These are phyloP conservation scores for Boletus smithii DNA, from an alignment of 1,284 basidiomycete genomes.

Conservation along the genomic window DNA sequence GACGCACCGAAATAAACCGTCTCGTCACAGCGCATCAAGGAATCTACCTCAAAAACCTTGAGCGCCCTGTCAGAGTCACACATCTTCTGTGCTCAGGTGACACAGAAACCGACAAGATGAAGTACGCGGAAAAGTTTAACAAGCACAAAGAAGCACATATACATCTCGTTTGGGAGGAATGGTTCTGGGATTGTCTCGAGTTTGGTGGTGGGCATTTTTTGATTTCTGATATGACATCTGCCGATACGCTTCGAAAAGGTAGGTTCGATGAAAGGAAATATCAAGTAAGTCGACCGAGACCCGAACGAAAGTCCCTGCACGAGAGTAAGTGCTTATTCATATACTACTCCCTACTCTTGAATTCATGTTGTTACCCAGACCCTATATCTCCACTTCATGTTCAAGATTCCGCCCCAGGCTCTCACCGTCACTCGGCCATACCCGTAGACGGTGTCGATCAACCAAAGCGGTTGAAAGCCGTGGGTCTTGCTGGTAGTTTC, in stretches of 20 bases:
- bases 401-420: conserved; percentile 17
- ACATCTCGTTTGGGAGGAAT: conserved; percentile 77
- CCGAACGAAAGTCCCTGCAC: conserved; percentile 43
- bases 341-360: not conserved
- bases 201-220: conserved; percentile 50
- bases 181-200: conserved; percentile 78
- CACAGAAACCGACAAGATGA: conserved; percentile 61
- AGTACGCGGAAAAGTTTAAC: conserved; percentile 67
- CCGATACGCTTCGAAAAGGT: conserved; percentile 29
- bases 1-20: conserved; percentile 55
- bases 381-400: conserved; percentile 11
- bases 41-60: conserved; percentile 56
- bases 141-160: conserved; percentile 60
- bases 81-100: conserved; percentile 58
- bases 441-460: conserved; percentile 6
- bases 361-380: conserved; percentile 16
- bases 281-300: conserved; percentile 54
- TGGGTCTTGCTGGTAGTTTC: conserved; percentile 20
- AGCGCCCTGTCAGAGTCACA: conserved; percentile 65
- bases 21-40: conserved; percentile 54
- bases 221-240: not conserved
- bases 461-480: conserved; percentile 4
- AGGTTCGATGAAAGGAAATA: conserved; percentile 55
- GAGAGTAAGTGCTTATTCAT: conserved; percentile 29
- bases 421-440: conserved; percentile 13